These are phyloP conservation scores for Pleurotus platypus DNA, from an alignment of 768 basidiomycete genomes.

Conservation along the genomic window DNA sequence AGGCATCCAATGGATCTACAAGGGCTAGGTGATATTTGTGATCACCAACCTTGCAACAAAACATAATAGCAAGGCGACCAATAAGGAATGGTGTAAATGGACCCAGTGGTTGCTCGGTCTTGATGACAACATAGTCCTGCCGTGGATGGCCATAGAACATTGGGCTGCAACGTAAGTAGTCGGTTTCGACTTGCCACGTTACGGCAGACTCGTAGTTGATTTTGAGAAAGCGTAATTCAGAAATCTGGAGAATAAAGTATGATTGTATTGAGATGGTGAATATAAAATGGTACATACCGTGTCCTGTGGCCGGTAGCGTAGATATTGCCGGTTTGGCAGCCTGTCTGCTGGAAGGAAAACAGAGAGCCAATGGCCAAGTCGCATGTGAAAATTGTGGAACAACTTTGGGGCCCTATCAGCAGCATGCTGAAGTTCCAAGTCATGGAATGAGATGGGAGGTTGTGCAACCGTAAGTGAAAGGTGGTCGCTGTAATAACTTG, in stretches of 20 bases:
- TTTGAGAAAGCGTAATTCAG: neutral
- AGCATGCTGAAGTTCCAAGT: neutral
- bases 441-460: neutral
- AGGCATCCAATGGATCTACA: constrained; percentile 17
- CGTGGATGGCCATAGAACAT: constrained; percentile 19
- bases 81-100: constrained; percentile 12
- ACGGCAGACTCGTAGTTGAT: constrained; percentile 22
- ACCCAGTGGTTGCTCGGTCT: constrained; percentile 8
- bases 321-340: constrained; percentile 1
- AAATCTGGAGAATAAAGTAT: neutral
- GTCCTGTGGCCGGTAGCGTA: neutral
- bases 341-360: neutral
- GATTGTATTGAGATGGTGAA: neutral
- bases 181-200: constrained; percentile 22
- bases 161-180: constrained; percentile 27
- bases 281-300: neutral
- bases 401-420: neutral
- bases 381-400: constrained; percentile 10
- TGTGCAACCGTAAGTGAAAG: constrained; percentile 4
- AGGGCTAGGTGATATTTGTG: constrained; percentile 14
- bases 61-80: constrained; percentile 17
- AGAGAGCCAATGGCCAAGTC: neutral
- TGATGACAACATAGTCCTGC: constrained; percentile 24
- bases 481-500: neutral
- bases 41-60: constrained; percentile 9